A percentile compares a stretch with the other conserved stretches of the same genome.
Evolutionary conservation across 208 protist genomes (phyloP).

Genomic region (Leishmania amazonensis): DNA sequence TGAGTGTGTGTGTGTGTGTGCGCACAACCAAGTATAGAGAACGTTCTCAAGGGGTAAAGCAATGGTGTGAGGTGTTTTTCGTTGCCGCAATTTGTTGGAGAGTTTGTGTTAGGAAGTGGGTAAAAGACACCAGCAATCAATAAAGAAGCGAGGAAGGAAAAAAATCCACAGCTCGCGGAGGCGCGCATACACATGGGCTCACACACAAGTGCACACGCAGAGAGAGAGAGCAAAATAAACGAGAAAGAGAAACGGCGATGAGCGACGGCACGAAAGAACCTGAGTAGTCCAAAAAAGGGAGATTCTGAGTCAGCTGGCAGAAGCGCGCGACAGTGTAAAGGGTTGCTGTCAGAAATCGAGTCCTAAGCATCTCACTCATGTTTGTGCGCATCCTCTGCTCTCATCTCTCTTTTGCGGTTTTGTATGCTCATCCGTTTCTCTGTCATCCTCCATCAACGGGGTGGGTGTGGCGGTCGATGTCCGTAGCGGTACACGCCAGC

Average conservation of each 20-base stretch:
- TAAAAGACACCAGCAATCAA: slow-evolving; percentile 1
- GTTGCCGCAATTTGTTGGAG: not conserved
- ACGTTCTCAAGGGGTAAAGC: not conserved
- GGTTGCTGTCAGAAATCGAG: not conserved
- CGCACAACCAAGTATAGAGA: not conserved
- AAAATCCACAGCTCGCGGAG: not conserved
- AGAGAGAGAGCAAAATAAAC: slow-evolving; percentile 4
- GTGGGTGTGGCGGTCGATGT: not conserved
- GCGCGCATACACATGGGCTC: slow-evolving; percentile 6
- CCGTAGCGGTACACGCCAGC: not conserved
- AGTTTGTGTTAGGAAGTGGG: not conserved
- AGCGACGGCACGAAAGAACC: slow-evolving; percentile 5
- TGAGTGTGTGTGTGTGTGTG: not conserved
- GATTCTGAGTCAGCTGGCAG: not conserved
- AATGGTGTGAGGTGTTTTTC: not conserved
- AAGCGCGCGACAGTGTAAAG: not conserved
- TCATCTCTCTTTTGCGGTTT: not conserved
- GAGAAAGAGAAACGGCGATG: slow-evolving; percentile 6
- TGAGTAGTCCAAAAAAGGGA: not conserved
- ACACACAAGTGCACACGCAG: slow-evolving; percentile 1
- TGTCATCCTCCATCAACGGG: not conserved
- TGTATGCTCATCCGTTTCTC: not conserved
- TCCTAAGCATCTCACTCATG: not conserved
- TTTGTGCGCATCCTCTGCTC: not conserved
- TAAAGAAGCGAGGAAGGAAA: slow-evolving; percentile 17